These are phyloP conservation scores for Teratosphaeria gauchensis DNA, from an alignment of 2,329 filamentous ascomycete genomes.

Conservation along the genomic window DNA sequence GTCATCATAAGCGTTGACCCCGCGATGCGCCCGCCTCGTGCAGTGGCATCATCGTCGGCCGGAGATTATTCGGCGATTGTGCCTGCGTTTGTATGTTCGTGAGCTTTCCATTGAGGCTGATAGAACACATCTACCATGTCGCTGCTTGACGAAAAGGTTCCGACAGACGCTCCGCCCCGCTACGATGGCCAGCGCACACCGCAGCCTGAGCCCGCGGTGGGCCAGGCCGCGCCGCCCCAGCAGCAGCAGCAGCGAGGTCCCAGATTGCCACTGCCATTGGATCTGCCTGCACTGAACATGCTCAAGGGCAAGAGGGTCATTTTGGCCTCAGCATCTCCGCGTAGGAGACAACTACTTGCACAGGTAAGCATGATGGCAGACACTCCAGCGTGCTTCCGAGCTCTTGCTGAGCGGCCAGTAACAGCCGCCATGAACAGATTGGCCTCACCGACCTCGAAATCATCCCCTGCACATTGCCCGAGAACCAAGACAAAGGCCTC, in stretches of 20 bases:
- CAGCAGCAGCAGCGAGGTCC: constrained; percentile 15
- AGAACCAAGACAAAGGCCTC: constrained; percentile 73
- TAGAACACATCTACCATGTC: not conserved
- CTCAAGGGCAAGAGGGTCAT: constrained; percentile 74
- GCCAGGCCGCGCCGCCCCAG: not conserved
- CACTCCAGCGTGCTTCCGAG: not conserved
- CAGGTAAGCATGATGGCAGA: constrained; percentile 42
- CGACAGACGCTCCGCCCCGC: constrained; percentile 34
- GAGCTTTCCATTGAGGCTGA: too few relatives aligned
- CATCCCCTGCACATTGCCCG: constrained; percentile 69
- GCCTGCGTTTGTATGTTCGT: too few relatives aligned
- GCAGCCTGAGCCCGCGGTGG: constrained; percentile 1
- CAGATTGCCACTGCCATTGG: constrained; percentile 55
- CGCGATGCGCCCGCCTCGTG: too few relatives aligned
- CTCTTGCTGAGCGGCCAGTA: constrained; percentile 14
- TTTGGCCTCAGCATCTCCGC: constrained; percentile 80
- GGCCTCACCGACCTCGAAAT: constrained; percentile 77
- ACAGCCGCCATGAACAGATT: constrained; percentile 42
- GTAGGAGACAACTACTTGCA: constrained; percentile 70
- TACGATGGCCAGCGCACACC: constrained; percentile 28
- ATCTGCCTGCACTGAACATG: constrained; percentile 67
- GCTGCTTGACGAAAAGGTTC: constrained; percentile 24
- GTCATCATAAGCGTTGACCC: too few relatives aligned
- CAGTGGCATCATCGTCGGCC: not conserved
- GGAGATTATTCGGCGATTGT: not conserved